Evolutionary conservation across 176 grass and related monocot species (phyloP), one percentile per base, ranked within the genome.

Genomic region (Luzula sylvatica): DNA sequence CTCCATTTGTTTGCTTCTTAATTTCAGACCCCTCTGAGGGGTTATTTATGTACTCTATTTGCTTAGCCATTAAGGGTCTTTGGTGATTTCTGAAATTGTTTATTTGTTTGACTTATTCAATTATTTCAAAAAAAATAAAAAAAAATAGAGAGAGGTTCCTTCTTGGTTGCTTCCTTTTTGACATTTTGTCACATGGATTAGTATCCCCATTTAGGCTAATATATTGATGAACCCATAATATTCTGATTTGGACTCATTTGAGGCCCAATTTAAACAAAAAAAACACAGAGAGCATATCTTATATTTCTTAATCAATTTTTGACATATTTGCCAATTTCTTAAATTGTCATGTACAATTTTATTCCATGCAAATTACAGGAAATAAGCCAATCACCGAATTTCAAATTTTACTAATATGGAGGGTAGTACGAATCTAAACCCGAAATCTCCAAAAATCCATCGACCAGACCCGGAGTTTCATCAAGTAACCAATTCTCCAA

Each of bases 401-500:
- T 11, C n/a, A n/a, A n/a, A n/a, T n/a, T n/a, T n/a, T n/a, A n/a
- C n/a, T n/a, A n/a, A n/a, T n/a, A n/a, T n/a, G n/a, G n/a, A n/a
- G n/a, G n/a, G n/a, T n/a, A n/a, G n/a, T n/a, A n/a, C n/a, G 7
- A 35, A 4, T 42, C 24, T 8, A 44, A 45, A 64, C 43, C 29
- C 41, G 51, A 69, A 19, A 46, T 46, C 65, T 30, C 59, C 59
- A 49, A 46, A 20, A 64, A 15, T 11, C 26, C 42, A 23, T 82
- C 87, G 18, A 55, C 66, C 8, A 20, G 47, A 13, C 60, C 60
- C 20, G 60, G 19, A 51, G 32, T 56, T 40, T 72, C 73, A 52
- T 73, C 69, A 2, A 73, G 38, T 25, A 73, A 29, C 69, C 58
- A 73, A 11, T 73, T 55, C 69, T 73, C 69, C 23, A 73, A 48